These are phyloP conservation scores for Heteromeles arbutifolia DNA, from an alignment of 306 rosid species.

Conservation along the genomic window DNA sequence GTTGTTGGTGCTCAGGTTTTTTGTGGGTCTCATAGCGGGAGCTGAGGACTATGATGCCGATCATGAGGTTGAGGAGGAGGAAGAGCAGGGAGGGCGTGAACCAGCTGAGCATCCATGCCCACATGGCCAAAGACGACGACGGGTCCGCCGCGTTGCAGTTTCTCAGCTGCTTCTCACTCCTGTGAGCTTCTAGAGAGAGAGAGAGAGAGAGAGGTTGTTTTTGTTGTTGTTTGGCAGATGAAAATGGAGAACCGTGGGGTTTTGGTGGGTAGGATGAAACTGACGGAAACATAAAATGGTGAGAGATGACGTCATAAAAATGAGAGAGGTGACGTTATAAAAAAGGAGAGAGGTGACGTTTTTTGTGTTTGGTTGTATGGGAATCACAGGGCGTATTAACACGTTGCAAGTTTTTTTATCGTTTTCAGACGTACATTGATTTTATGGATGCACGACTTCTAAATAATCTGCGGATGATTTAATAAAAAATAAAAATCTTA, in stretches of 20 bases:
- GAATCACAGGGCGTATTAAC: too few species aligned
- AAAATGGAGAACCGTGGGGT: neutral
- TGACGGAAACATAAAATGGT: neutral
- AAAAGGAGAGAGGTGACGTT: too few species aligned
- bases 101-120: slow-evolving; percentile 34
- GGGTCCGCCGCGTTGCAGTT: neutral
- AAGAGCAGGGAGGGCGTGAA: slow-evolving; percentile 56
- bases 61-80: slow-evolving; percentile 65
- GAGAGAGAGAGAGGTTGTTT: neutral
- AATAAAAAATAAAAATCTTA: too few species aligned
- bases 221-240: neutral
- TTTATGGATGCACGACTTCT: neutral
- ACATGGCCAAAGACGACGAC: neutral
- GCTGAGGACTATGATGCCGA: slow-evolving; percentile 44
- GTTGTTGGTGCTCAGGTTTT: neutral
- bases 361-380: neutral
- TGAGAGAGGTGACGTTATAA: neutral
- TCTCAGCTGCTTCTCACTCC: neutral
- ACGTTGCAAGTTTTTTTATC: neutral
- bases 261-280: neutral
- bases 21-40: slow-evolving; percentile 29
- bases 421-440: neutral
- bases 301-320: neutral
- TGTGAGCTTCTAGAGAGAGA: neutral
- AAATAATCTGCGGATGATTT: neutral